These are phyloP conservation scores for Solanum hybrid DNA, from an alignment of 305 asterid genomes.

Conservation along the genomic window DNA sequence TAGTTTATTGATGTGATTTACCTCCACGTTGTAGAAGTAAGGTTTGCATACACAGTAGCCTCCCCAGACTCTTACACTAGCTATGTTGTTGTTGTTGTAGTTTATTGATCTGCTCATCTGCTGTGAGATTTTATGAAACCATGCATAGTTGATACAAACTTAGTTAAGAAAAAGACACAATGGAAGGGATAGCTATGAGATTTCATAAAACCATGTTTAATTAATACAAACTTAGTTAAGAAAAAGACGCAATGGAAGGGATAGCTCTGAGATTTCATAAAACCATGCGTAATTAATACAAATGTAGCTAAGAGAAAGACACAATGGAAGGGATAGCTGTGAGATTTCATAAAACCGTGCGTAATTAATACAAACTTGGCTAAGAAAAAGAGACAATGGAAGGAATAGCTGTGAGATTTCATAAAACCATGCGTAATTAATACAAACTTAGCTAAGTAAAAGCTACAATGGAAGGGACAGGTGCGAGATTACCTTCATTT, in stretches of 20 bases:
- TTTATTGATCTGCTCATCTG: background rate
- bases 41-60: background rate
- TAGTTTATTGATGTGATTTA: background rate
- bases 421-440: background rate
- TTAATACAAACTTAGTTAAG: background rate
- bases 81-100: background rate
- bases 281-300: background rate
- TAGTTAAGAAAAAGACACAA: background rate
- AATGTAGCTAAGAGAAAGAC: background rate
- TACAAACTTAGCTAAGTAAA: background rate
- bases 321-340: background rate
- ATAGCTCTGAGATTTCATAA: background rate
- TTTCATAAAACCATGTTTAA: background rate
- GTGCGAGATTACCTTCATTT: background rate
- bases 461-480: background rate
- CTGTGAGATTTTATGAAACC: background rate
- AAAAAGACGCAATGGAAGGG: background rate
- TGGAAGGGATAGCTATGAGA: background rate
- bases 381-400: background rate
- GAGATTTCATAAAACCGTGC: background rate
- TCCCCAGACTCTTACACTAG: background rate
- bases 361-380: background rate
- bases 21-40: background rate
- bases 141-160: background rate
- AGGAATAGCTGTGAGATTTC: background rate